Base-by-base conservation (phyloP, 2,329 filamentous ascomycete species). In the Sclerotinia minor region DNA sequence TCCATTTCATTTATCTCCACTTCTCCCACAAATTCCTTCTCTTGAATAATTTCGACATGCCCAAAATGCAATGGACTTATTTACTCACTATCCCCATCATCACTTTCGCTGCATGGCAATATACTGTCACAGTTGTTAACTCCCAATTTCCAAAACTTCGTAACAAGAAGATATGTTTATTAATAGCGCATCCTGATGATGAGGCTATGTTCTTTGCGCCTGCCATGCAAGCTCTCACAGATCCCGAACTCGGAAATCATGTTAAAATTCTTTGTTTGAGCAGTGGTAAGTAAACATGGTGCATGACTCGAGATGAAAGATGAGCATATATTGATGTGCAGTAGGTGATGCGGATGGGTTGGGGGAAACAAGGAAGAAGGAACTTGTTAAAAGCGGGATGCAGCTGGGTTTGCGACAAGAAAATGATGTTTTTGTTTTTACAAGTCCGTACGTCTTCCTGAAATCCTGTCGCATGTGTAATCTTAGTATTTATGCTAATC, bases 191-290 rank as follows among this genome's bases (percentile, higher is more conserved):
- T 80, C 95, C 95, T 0, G 95, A 99, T 80, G 95, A 99, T 76
- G 95, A 99, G 82, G 95, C 94, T 79, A 99, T 99, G 95, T 99
- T 99, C 84, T 99, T 99, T 80, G 88, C 93, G 71, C 95, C 95
- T 0, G 91, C 92, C 0, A 83, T 98, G 19, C 84, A 96, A 74
- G 88, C 91, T n/a, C 85, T 99, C 68, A 94, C 93, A 24, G 83
- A 86, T 19, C 92, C 92, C 5, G 87, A 89, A 69, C 83, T 90
- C 26, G 91, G 92, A 5, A 98, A 99, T 80, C 92, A 96, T 77
- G 85, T 99, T 76, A 95, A 96, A 80, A 96, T 99, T 71, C 81
- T 98, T 67, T 99, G 95, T 80, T 81, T 99, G 71, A 96, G 92
- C 79, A 94, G 89, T 72, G 94, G 92, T 89, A 80, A 74, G 68